A percentile compares a stretch with the other conserved stretches of the same genome.
Conservation (phyloP, 805 yeast genomes). For the Cyberlindnera meyerae region DNA sequence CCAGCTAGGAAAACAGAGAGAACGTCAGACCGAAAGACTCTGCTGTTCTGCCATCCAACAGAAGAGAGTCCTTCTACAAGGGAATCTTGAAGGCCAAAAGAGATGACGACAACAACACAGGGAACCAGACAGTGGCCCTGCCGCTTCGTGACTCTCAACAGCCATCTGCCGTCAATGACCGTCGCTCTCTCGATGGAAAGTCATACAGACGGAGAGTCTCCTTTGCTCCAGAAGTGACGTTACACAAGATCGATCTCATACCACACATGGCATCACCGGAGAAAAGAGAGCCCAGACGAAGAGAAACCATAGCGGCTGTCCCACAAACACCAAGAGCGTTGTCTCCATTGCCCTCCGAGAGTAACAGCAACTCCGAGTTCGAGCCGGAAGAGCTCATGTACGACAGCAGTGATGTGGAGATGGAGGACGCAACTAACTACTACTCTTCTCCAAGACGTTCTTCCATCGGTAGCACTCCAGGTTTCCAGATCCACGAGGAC, state of each 20-base stretch:
- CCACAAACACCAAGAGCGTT: slow-evolving; percentile 14
- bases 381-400: slow-evolving; percentile 19
- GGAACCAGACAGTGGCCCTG: slow-evolving; percentile 14
- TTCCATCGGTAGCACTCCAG: slow-evolving; percentile 1
- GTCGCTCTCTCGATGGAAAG: slow-evolving; percentile 7
- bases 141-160: slow-evolving; percentile 20
- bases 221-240: slow-evolving; percentile 28
- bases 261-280: slow-evolving; percentile 15
- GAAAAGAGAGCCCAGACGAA: slow-evolving; percentile 20
- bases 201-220: slow-evolving; percentile 26
- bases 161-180: slow-evolving; percentile 4
- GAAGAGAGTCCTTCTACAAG: slow-evolving; percentile 22
- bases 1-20: no score
- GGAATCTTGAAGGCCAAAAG: slow-evolving; percentile 20
- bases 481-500: slow-evolving; percentile 18
- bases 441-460: slow-evolving; percentile 19
- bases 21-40: no score
- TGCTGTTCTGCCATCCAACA: slow-evolving; percentile 6
- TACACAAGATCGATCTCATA: slow-evolving; percentile 25
- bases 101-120: slow-evolving; percentile 9
- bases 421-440: slow-evolving; percentile 24
- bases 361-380: slow-evolving; percentile 3
- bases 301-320: slow-evolving; percentile 25
- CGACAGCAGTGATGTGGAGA: slow-evolving; percentile 26
- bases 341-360: slow-evolving; percentile 8